phyloP scores from a whole-genome alignment of 345 rosid genomes.

The Orychophragmus violaceus region DNA sequence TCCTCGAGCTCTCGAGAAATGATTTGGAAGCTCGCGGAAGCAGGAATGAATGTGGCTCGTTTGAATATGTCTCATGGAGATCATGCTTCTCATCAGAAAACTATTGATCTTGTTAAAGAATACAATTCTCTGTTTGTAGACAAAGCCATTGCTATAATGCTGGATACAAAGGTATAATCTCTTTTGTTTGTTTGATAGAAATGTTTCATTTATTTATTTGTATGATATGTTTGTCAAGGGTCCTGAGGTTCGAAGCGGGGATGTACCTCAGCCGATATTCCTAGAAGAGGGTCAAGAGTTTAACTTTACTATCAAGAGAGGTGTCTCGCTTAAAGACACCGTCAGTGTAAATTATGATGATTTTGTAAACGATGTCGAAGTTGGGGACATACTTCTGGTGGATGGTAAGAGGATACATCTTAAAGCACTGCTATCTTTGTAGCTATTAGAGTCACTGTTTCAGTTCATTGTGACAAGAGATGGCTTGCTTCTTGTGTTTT shows the following conservation, averaged over 20 bases:
- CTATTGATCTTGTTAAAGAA: constrained; percentile 83
- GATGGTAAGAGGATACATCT: constrained; percentile 79
- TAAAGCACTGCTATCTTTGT: not conserved
- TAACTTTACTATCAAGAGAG: constrained; percentile 79
- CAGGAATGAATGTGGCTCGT: constrained; percentile 95
- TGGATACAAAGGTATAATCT: constrained; percentile 82
- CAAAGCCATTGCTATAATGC: constrained; percentile 81
- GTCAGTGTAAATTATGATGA: constrained; percentile 94
- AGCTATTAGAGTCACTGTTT: not conserved
- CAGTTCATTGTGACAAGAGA: not conserved
- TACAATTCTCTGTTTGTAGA: constrained; percentile 78
- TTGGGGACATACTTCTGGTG: constrained; percentile 77
- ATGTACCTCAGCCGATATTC: constrained; percentile 74
- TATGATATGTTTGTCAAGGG: constrained; percentile 45
- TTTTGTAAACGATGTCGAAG: constrained; percentile 84
- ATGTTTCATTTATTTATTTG: not conserved
- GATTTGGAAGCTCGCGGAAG: constrained; percentile 94
- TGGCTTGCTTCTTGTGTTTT: too few relatives aligned
- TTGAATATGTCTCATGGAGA: constrained; percentile 97
- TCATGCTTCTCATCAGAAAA: constrained; percentile 82
- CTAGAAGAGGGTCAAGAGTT: constrained; percentile 84
- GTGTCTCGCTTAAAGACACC: constrained; percentile 64
- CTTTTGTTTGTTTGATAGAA: not conserved
- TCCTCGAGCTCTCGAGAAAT: constrained; percentile 89
- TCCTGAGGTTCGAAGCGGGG: constrained; percentile 99